These are phyloP conservation scores for Phytophthora tubulina DNA, from an alignment of 352 stramenopile genomes.

Conservation along the genomic window DNA sequence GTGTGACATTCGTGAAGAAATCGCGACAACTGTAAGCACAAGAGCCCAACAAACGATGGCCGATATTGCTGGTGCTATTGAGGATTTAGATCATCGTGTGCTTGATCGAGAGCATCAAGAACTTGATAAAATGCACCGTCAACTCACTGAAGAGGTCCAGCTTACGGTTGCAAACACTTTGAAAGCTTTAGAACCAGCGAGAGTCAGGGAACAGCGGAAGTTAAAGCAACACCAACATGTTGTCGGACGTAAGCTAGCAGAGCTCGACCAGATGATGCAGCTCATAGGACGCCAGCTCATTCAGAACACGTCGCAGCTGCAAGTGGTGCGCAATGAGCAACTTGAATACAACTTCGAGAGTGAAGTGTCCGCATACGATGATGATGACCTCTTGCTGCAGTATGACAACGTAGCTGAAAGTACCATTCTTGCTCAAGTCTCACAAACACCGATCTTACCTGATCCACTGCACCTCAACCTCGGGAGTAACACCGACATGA, in stretches of 20 bases:
- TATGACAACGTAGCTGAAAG: constrained; percentile 10
- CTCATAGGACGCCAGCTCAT: constrained; percentile 73
- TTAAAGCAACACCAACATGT: constrained; percentile 39
- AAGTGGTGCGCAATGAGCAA: constrained; percentile 62
- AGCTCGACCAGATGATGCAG: constrained; percentile 72
- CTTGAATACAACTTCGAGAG: constrained; percentile 23
- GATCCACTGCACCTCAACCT: not conserved
- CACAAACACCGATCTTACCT: not conserved
- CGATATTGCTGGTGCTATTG: constrained; percentile 23
- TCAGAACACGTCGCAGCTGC: constrained; percentile 70
- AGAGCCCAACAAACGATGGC: constrained; percentile 15
- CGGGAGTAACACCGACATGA: constrained; percentile 1
- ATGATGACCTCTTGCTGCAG: constrained; percentile 31
- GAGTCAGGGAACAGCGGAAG: constrained; percentile 32
- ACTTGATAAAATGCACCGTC: constrained; percentile 21
- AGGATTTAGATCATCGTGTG: constrained; percentile 24
- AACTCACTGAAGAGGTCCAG: constrained; percentile 31
- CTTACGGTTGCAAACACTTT: constrained; percentile 28
- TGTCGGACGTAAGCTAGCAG: constrained; percentile 52
- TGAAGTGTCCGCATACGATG: constrained; percentile 16
- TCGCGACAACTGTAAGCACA: constrained; percentile 3
- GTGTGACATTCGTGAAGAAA: constrained; percentile 20
- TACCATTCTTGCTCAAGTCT: constrained; percentile 1
- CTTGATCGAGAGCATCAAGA: constrained; percentile 33
- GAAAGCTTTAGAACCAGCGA: constrained; percentile 26